Evolutionary conservation across 1,284 basidiomycete species (phyloP).

Genomic region (Papiliotrema terrestris): DNA sequence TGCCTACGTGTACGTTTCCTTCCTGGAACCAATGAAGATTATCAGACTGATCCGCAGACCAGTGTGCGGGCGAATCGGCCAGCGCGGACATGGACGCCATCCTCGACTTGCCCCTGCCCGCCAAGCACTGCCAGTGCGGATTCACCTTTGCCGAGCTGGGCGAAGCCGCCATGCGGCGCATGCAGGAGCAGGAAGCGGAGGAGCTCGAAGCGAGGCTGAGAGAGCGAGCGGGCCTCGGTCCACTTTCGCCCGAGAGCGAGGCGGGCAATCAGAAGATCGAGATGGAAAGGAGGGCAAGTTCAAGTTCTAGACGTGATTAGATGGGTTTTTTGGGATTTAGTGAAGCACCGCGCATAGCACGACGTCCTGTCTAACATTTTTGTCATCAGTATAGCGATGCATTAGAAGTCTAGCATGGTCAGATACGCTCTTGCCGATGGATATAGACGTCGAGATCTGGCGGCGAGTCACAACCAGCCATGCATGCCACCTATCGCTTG

Average conservation of each 20-base stretch:
- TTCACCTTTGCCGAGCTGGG: slow-evolving; percentile 33
- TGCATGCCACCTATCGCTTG: background rate
- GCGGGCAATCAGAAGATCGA: slow-evolving; percentile 1
- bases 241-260: background rate
- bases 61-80: background rate
- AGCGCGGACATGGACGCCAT: slow-evolving; percentile 23
- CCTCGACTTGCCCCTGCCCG: slow-evolving; percentile 12
- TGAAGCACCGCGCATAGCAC: no score
- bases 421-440: no score
- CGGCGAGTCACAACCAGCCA: background rate
- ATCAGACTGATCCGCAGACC: background rate
- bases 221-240: background rate
- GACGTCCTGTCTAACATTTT: no score
- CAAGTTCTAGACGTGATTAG: no score
- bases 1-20: slow-evolving; percentile 36
- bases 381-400: no score
- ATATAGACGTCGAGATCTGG: no score
- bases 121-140: slow-evolving; percentile 33
- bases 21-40: background rate
- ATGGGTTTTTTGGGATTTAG: no score
- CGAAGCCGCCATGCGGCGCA: slow-evolving; percentile 27
- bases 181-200: slow-evolving; percentile 17
- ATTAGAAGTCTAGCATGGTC: no score
- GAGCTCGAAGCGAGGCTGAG: slow-evolving; percentile 7
- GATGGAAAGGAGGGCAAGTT: slow-evolving; percentile 8